Evolutionary conservation across 495 filamentous ascomycete genomes (phyloP).

Genomic region (Coniosporium apollinis): DNA sequence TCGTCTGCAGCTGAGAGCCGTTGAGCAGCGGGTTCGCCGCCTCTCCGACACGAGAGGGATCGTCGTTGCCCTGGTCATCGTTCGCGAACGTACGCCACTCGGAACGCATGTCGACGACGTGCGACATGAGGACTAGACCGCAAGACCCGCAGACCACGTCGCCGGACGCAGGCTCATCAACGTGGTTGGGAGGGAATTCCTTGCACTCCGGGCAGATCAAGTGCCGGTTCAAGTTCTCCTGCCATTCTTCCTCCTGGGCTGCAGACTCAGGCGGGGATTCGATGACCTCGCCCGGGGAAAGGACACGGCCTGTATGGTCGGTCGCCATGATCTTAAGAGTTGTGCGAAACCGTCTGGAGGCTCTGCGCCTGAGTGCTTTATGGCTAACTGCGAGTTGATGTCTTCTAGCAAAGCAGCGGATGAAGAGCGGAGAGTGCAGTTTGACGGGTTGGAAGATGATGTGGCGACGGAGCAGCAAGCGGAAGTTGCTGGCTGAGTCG

Average conservation of each 20-base stretch:
- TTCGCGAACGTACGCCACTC: constrained; percentile 99
- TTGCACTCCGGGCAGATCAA: constrained; percentile 80
- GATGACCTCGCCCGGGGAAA: constrained; percentile 24
- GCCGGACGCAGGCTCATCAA: constrained; percentile 79
- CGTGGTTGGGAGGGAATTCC: constrained; percentile 76
- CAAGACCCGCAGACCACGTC: constrained; percentile 88
- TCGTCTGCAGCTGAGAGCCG: constrained; percentile 82
- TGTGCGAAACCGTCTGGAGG: constrained; percentile 11
- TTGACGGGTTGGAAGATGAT: constrained; percentile 29
- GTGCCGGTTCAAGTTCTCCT: constrained; percentile 66
- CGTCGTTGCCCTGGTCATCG: constrained; percentile 85
- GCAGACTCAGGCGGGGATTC: constrained; percentile 9
- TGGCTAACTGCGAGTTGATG: constrained; percentile 28
- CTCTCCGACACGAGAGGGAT: constrained; percentile 95
- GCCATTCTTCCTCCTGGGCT: constrained; percentile 31
- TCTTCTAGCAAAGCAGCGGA: constrained; percentile 32
- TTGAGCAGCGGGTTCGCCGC: constrained; percentile 72
- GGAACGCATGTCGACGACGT: constrained; percentile 84
- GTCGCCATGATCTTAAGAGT: constrained; percentile 10
- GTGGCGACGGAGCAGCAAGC: constrained; percentile 1
- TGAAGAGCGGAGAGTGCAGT: constrained; percentile 49
- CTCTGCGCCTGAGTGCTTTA: constrained; percentile 27
- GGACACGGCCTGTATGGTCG: constrained; percentile 12
- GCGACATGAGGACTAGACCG: constrained; percentile 77
- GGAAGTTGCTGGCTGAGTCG: too few species aligned